phyloP scores from a whole-genome alignment of 2,329 filamentous ascomycete species.

The Myriosclerotinia scirpicola region DNA sequence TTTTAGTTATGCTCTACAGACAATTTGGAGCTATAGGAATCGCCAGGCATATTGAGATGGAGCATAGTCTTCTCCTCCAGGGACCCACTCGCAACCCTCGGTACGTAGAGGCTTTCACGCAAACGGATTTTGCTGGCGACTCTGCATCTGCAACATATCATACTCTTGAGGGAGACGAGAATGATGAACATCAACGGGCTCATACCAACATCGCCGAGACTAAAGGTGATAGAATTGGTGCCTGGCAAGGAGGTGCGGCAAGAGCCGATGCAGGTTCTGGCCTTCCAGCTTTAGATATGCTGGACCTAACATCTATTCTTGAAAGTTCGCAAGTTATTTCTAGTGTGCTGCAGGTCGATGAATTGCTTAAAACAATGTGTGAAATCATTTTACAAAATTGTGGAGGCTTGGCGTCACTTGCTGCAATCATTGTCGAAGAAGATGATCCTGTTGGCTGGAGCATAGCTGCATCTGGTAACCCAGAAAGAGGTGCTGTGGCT shows the following conservation, averaged over 20 bases:
- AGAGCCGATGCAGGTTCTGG: conserved; percentile 59
- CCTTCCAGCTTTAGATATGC: conserved; percentile 76
- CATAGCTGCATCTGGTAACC: conserved; percentile 71
- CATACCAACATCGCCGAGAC: conserved; percentile 44
- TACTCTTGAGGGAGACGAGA: conserved; percentile 45
- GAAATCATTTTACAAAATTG: conserved; percentile 78
- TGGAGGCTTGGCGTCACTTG: conserved; percentile 66
- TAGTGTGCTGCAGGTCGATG: conserved; percentile 72
- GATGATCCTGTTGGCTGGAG: conserved; percentile 60
- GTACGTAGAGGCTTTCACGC: conserved; percentile 62
- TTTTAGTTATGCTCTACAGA: conserved; percentile 60
- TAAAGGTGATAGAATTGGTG: conserved; percentile 59
- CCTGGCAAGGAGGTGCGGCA: conserved; percentile 60
- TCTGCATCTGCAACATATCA: conserved; percentile 54
- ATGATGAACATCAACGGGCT: conserved; percentile 45
- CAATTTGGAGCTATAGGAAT: conserved; percentile 69
- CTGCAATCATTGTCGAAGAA: conserved; percentile 73
- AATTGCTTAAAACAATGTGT: conserved; percentile 76
- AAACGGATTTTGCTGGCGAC: conserved; percentile 69
- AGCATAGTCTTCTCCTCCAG: conserved; percentile 66
- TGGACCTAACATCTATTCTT: conserved; percentile 76
- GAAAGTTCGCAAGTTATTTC: conserved; percentile 79
- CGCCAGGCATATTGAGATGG: conserved; percentile 64
- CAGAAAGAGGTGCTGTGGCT: conserved; percentile 65
- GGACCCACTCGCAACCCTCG: conserved; percentile 59